These are phyloP conservation scores for Skeletonema marinoi DNA, from an alignment of 108 stramenopile genomes.

Conservation along the genomic window DNA sequence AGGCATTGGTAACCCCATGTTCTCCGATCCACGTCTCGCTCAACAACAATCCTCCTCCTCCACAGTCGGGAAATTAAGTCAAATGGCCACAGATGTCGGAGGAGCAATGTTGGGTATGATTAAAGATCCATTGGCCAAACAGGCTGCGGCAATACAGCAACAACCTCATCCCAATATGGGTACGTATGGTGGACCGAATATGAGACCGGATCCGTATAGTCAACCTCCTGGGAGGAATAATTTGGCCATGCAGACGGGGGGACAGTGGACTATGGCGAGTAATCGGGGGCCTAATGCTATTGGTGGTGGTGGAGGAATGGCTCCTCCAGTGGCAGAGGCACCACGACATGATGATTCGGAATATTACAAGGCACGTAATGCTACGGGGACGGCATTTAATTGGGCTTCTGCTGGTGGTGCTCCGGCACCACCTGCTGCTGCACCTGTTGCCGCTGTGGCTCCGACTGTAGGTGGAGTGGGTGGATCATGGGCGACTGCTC, in stretches of 20 bases:
- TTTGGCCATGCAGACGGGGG: slow-evolving; percentile 70
- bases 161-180: slow-evolving; percentile 4
- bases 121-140: slow-evolving; percentile 86
- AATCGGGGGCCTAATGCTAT: slow-evolving; percentile 84
- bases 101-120: slow-evolving; percentile 82
- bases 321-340: slow-evolving; percentile 22
- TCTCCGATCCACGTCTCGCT: slow-evolving; percentile 73
- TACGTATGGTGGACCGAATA: slow-evolving; percentile 48
- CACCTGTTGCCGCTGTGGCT: slow-evolving; percentile 1
- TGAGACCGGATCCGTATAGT: slow-evolving; percentile 60
- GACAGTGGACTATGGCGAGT: slow-evolving; percentile 91
- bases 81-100: slow-evolving; percentile 60
- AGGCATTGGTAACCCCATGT: slow-evolving; percentile 93
- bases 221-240: slow-evolving; percentile 71
- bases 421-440: slow-evolving; percentile 21
- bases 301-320: slow-evolving; percentile 1
- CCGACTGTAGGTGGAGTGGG: slow-evolving; percentile 32
- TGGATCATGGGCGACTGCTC: slow-evolving; percentile 44
- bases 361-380: slow-evolving; percentile 72
- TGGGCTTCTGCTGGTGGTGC: slow-evolving; percentile 55
- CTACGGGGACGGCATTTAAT: slow-evolving; percentile 52
- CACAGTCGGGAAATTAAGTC: slow-evolving; percentile 30
- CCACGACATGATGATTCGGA: slow-evolving; percentile 52
- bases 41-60: slow-evolving; percentile 17
- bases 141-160: slow-evolving; percentile 8